Base-by-base conservation (phyloP, 2,329 filamentous ascomycete genomes). In the Cordyceps farinosa region DNA sequence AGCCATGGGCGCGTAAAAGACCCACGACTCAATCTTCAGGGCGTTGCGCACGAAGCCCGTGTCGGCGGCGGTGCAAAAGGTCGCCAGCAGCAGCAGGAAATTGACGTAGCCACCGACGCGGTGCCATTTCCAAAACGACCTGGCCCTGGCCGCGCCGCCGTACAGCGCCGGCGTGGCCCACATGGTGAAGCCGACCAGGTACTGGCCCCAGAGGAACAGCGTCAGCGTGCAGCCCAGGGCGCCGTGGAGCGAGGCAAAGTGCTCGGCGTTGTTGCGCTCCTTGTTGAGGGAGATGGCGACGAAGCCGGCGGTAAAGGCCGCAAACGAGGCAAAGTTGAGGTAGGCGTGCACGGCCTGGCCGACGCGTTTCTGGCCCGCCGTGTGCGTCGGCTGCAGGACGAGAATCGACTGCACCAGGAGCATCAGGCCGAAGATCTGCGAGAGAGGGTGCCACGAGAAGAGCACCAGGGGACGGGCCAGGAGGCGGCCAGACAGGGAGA, bases 71-170 rank as follows among this genome's bases (percentile, higher is more conserved):
- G 89, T 88, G 55, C 84, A 79, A 45, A 96, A 83, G 0, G 93
- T 95, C 10, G 85, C 86, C 66, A 96, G 77, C 66, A 94, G 81
- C 69, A 96, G 70, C 57, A 88, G 71, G 61, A 94, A 77, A 64
- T 93, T 78, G 8, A 86, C 67, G 73, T 99, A 98, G 2, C 94
- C 95, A 29, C 82, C 83, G 61, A 84, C 77, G 36, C 94, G 86
- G 75, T 98, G 95, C 70, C 93, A 97, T 77, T 96, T 97, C 82
- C 94, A 98, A 48, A 97, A 75, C 30, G 81, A 81, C 82, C 93
- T 96, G 27, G 92, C 94, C 3, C 87, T 87, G 32, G 91, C 87
- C 66, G 89, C 87, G 62, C 91, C 87, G 5, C 93, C 93, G 70
- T 94, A 96, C 1, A 96, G 70, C 0, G 73, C 72, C 0, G 93